Percentiles rank a stretch among this genome's conserved stretches.
These are phyloP conservation scores for Clavispora asparagi DNA, from an alignment of 805 yeast genomes.

Conservation along the genomic window DNA sequence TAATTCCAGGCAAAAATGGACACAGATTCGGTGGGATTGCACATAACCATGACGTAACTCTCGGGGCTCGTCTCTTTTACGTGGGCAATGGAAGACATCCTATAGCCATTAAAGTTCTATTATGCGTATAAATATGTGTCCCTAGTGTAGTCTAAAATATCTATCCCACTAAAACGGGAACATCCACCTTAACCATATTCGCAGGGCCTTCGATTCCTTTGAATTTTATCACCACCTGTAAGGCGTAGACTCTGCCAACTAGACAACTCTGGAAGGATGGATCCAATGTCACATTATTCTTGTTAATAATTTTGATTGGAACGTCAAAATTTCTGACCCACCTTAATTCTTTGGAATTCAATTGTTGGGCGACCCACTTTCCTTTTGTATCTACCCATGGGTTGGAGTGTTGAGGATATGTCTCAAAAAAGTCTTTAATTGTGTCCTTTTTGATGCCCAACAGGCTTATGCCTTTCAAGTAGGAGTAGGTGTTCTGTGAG, in stretches of 20 bases:
- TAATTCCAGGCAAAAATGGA: neutral
- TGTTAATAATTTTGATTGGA: slow-evolving; percentile 38
- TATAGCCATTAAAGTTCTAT: neutral
- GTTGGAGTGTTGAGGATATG: slow-evolving; percentile 21
- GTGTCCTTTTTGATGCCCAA: slow-evolving; percentile 38
- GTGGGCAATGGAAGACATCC: too few relatives aligned
- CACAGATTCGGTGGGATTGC: neutral
- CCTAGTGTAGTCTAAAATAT: neutral
- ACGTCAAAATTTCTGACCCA: slow-evolving; percentile 32
- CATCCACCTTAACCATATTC: slow-evolving; percentile 10
- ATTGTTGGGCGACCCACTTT: slow-evolving; percentile 26
- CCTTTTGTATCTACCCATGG: slow-evolving; percentile 8
- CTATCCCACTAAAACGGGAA: slow-evolving; percentile 14
- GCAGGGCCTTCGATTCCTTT: slow-evolving; percentile 28
- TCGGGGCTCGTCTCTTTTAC: neutral
- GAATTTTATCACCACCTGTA: slow-evolving; percentile 44
- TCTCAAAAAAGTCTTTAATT: slow-evolving; percentile 31
- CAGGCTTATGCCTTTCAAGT: slow-evolving; percentile 33
- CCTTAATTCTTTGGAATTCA: slow-evolving; percentile 20
- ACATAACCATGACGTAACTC: neutral
- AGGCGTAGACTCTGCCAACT: slow-evolving; percentile 52
- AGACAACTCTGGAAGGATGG: slow-evolving; percentile 64
- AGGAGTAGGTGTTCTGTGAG: slow-evolving; percentile 29
- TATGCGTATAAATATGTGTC: neutral
- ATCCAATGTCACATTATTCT: slow-evolving; percentile 44